Conservation (phyloP, 768 basidiomycete species). For the Coprinellus micaceus region DNA sequence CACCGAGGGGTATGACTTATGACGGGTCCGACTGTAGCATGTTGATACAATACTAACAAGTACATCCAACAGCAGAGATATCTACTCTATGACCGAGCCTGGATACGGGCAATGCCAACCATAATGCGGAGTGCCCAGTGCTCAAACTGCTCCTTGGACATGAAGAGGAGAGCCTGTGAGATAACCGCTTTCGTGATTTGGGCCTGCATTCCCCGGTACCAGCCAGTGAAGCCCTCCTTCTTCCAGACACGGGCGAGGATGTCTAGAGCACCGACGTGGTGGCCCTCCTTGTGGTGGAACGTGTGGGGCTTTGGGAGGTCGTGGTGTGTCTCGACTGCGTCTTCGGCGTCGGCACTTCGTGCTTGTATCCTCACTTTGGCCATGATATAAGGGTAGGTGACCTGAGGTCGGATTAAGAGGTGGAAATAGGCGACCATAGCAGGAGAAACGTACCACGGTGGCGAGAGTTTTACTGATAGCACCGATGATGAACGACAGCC, state of each 20-base stretch:
- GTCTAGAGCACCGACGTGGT: conserved; percentile 71
- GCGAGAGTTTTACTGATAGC: conserved; percentile 93
- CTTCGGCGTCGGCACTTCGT: conserved; percentile 57
- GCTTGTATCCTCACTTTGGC: conserved; percentile 96
- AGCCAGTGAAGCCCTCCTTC: conserved; percentile 81
- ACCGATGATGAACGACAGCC: conserved; percentile 80
- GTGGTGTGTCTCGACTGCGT: conserved; percentile 37
- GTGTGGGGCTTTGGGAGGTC: conserved; percentile 34
- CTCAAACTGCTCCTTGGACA: conserved; percentile 97
- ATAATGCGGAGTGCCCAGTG: conserved; percentile 76
- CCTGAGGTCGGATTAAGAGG: conserved; percentile 57
- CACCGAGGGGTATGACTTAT: no score
- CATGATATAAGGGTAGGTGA: conserved; percentile 95
- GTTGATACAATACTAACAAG: neutral
- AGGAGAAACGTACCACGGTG: conserved; percentile 69
- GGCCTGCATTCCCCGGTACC: conserved; percentile 98
- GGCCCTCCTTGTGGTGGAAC: conserved; percentile 42
- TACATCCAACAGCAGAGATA: conserved; percentile 1
- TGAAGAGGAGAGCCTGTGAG: conserved; percentile 92
- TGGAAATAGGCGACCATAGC: neutral
- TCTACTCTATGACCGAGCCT: conserved; percentile 15
- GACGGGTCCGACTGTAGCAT: no score
- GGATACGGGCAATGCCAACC: conserved; percentile 44
- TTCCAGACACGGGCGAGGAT: conserved; percentile 69
- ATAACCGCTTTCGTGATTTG: conserved; percentile 95